A percentile compares a stretch with the other conserved stretches of the same genome.
These are phyloP conservation scores for Saccharomyces hybrid DNA, from an alignment of 1,139 yeast genomes.

Conservation along the genomic window DNA sequence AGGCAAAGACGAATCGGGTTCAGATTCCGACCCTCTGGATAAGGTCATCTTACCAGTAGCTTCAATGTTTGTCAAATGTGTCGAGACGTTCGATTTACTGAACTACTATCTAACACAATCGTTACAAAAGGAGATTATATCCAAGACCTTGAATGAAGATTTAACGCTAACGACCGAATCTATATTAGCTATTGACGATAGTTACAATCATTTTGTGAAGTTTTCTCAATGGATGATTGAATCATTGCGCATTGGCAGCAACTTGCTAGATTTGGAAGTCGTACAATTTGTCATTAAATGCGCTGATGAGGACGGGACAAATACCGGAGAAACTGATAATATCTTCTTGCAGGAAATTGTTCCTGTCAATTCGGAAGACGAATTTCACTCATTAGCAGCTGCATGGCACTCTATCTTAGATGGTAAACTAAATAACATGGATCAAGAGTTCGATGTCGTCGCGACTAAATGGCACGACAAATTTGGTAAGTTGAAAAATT, in stretches of 20 bases:
- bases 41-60: slow-evolving; percentile 17
- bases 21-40: slow-evolving; percentile 1
- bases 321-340: slow-evolving; percentile 25
- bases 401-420: slow-evolving; percentile 24
- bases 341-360: slow-evolving; percentile 29
- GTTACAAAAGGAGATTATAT: slow-evolving; percentile 27
- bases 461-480: slow-evolving; percentile 21
- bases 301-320: slow-evolving; percentile 28
- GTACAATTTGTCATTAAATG: slow-evolving; percentile 27
- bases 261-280: slow-evolving; percentile 24
- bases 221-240: slow-evolving; percentile 32
- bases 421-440: slow-evolving; percentile 14
- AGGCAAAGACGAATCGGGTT: slow-evolving; percentile 1
- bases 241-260: slow-evolving; percentile 18
- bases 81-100: slow-evolving; percentile 28
- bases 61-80: slow-evolving; percentile 19
- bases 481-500: slow-evolving; percentile 15
- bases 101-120: slow-evolving; percentile 29
- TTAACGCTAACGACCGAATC: slow-evolving; percentile 19
- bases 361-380: slow-evolving; percentile 19
- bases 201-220: slow-evolving; percentile 29
- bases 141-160: slow-evolving; percentile 29
- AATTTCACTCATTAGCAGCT: slow-evolving; percentile 17
- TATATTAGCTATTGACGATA: slow-evolving; percentile 23
- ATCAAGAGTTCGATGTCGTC: slow-evolving; percentile 12